phyloP scores from a whole-genome alignment of 768 basidiomycete genomes.

The Russula foetens region DNA sequence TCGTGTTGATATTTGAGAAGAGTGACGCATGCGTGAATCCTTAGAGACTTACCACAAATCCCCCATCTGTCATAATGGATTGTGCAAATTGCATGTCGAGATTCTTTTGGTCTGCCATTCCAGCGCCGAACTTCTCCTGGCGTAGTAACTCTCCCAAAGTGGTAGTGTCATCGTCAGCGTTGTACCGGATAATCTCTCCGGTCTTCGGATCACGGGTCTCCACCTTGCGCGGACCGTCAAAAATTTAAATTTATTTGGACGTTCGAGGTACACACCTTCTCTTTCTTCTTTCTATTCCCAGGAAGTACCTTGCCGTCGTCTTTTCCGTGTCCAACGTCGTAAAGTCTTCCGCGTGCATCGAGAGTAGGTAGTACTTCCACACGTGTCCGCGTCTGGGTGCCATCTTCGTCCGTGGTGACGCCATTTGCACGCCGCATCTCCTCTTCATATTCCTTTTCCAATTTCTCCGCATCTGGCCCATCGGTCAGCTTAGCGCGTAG shows the following conservation, averaged over 20 bases:
- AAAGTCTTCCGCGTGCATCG: constrained; percentile 75
- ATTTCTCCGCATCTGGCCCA: constrained; percentile 59
- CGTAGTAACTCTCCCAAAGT: constrained; percentile 89
- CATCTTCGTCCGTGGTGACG: constrained; percentile 26
- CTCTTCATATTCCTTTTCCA: constrained; percentile 82
- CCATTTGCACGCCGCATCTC: constrained; percentile 41
- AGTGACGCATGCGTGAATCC: neutral
- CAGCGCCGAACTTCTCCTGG: constrained; percentile 86
- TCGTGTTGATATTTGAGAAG: neutral
- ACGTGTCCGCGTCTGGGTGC: constrained; percentile 42
- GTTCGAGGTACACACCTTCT: constrained; percentile 37
- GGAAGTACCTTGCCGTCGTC: constrained; percentile 43
- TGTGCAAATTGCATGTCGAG: constrained; percentile 84
- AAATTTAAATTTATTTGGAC: neutral
- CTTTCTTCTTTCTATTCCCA: constrained; percentile 77
- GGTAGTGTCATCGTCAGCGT: constrained; percentile 82
- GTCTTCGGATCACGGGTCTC: constrained; percentile 88
- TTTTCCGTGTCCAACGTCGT: constrained; percentile 82
- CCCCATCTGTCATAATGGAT: constrained; percentile 81
- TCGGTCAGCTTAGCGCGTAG: constrained; percentile 85
- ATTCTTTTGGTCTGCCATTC: constrained; percentile 85
- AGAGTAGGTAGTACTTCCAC: constrained; percentile 86
- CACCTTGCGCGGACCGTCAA: constrained; percentile 39
- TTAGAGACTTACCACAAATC: constrained; percentile 57
- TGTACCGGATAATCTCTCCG: constrained; percentile 81